Evolutionary conservation across 306 rosid genomes (phyloP).

Genomic region (Psophocarpus tetragonolobus): DNA sequence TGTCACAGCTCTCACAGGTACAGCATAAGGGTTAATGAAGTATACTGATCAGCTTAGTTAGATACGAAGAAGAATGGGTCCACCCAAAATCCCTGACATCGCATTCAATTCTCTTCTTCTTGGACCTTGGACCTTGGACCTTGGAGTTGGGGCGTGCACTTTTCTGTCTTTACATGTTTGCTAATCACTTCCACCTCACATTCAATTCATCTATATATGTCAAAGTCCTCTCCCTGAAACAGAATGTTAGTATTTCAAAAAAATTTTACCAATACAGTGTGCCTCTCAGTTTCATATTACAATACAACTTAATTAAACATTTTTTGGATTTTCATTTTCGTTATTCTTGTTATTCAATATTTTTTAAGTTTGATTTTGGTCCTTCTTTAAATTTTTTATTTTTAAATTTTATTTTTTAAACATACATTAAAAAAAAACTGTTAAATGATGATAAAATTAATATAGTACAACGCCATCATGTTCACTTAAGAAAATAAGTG

Average conservation of each 20-base stretch:
- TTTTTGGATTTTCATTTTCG: background rate
- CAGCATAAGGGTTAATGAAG: conserved; percentile 22
- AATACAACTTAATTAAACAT: background rate
- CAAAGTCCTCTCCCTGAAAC: background rate
- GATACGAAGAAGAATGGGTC: conserved; percentile 37
- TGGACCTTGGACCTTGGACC: too few relatives aligned
- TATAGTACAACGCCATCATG: too few relatives aligned
- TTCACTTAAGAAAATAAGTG: too few relatives aligned
- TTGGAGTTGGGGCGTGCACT: conserved; percentile 41
- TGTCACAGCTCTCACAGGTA: background rate
- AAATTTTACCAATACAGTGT: conserved; percentile 20
- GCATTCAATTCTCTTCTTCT: conserved; percentile 43
- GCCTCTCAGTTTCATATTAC: background rate
- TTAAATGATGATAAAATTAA: too few relatives aligned
- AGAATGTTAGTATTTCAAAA: conserved; percentile 37
- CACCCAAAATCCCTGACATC: conserved; percentile 40
- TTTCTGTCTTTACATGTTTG: conserved; percentile 31
- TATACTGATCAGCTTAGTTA: background rate
- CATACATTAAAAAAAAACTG: too few relatives aligned
- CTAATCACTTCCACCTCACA: background rate
- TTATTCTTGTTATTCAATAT: too few relatives aligned
- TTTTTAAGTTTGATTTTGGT: too few relatives aligned
- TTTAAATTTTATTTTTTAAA: too few relatives aligned
- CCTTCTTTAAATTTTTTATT: too few relatives aligned
- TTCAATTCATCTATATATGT: conserved; percentile 21